Evolutionary conservation across 306 rosid species (phyloP), one percentile per base, ranked within the genome.

Genomic region (Lathyrus sativus): DNA sequence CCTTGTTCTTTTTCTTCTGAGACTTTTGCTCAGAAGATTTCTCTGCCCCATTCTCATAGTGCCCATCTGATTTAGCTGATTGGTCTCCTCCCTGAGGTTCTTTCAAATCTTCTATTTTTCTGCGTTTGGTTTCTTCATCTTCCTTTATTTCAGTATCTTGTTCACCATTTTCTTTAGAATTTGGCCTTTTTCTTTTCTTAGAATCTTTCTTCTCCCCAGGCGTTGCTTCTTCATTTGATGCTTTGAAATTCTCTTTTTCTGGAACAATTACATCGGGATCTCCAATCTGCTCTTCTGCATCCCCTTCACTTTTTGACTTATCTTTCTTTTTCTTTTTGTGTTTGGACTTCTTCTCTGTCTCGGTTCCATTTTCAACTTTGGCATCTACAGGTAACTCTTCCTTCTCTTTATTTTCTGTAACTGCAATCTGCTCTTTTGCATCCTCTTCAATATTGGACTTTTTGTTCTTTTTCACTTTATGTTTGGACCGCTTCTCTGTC

Each of bases 171-270:
- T 78, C 85, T 62, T 83, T 91, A 55, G 90, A 80, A 64, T 38
- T 74, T 55, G 58, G 31, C 72, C 92, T 86, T 85, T 85, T 88
- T 12, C 93, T 79, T 62, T 89, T 92, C 81, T 86, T 89, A 65
- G 89, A 81, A 78, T 77, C 73, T 62, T 86, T 85, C 60, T 75
- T 74, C 76, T 72, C 77, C 57, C 62, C 64, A 1, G 12, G 64
- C 3, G 17, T 65, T 24, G 41, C 73, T 28, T 81, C 89, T 41
- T 53, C 82, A 31, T 64, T 61, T 70, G 81, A 56, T 13, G 53
- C 33, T 33, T 74, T 54, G 15, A 29, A 7, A 64, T 70, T 70
- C 70, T 75, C 83, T 58, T 76, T 75, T 68, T 66, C 28, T 3
- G 62, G 74, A 73, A 41, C 48, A 74, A 48, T 78, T 68, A 22